Percentiles rank a stretch among this genome's conserved stretches.
Evolutionary conservation across 306 rosid genomes (phyloP).

Genomic region (Begonia masoniana): DNA sequence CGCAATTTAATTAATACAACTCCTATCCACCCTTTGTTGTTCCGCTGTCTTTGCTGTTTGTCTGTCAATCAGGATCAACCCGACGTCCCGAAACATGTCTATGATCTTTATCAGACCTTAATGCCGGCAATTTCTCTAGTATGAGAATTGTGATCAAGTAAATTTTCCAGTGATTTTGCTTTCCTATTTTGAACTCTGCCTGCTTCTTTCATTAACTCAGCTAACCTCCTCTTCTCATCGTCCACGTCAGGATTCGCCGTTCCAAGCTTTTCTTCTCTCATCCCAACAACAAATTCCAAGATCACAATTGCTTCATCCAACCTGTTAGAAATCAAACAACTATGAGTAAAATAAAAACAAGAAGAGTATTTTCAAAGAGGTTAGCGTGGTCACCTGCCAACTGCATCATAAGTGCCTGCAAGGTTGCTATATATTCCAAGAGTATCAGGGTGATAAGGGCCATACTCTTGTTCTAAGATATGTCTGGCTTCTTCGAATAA

Average conservation of each 20-base stretch:
- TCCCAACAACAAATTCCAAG: constrained; percentile 56
- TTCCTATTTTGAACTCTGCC: constrained; percentile 64
- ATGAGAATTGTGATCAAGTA: constrained; percentile 40
- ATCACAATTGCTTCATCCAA: constrained; percentile 77
- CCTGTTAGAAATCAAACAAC: constrained; percentile 21
- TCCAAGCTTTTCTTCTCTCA: constrained; percentile 88
- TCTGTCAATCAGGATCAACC: no score
- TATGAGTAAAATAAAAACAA: no score
- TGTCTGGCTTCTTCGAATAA: constrained; percentile 74
- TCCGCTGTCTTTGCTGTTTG: no score
- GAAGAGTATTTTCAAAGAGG: no score
- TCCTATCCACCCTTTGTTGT: no score
- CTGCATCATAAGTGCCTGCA: no score
- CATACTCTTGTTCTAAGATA: constrained; percentile 55
- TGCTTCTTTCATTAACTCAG: constrained; percentile 77
- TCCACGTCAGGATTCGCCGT: constrained; percentile 83
- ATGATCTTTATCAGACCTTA: background rate
- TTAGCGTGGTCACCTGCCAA: constrained; percentile 47
- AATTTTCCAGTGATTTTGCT: constrained; percentile 60
- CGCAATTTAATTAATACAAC: no score
- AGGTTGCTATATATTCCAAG: constrained; percentile 91
- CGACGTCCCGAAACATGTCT: no score
- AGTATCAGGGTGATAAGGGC: constrained; percentile 77
- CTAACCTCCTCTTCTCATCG: constrained; percentile 85
- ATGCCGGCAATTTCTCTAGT: constrained; percentile 7